Evolutionary conservation across 164 flowering plant species (phyloP), one percentile per base, ranked within the genome.

Genomic region (Warburgia ugandensis): DNA sequence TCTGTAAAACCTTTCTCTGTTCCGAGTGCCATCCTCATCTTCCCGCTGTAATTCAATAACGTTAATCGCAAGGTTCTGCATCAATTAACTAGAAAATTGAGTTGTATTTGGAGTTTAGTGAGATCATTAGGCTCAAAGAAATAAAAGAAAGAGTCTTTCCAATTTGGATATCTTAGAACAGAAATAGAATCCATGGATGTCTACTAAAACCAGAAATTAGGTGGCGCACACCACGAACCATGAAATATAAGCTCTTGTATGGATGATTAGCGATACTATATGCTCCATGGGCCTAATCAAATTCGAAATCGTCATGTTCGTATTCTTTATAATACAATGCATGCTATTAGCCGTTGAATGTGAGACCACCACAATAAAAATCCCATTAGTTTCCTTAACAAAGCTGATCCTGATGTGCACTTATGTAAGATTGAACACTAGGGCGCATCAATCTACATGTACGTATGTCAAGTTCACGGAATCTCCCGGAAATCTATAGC

Each of bases 401-500:
- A n/a, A n/a, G n/a, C n/a, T n/a, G n/a, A n/a, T n/a, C n/a, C n/a
- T n/a, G n/a, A n/a, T n/a, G n/a, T n/a, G n/a, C n/a, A n/a, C n/a
- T n/a, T n/a, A n/a, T n/a, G n/a, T n/a, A n/a, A n/a, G n/a, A n/a
- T n/a, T n/a, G n/a, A n/a, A n/a, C n/a, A n/a, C n/a, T n/a, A n/a
- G n/a, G n/a, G n/a, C n/a, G n/a, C n/a, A n/a, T n/a, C n/a, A n/a
- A n/a, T n/a, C n/a, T n/a, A n/a, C n/a, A n/a, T n/a, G n/a, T n/a
- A n/a, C n/a, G n/a, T n/a, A n/a, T 81, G 75, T 76, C 79, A 21
- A 71, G 63, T 10, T 79, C 81, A 61, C 56, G 68, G 10, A 52
- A 43, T 42, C 56, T 68, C 45, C 71, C 67, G 28, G 69, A 3
- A 8, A 37, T n/a, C 51, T 77, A 75, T 8, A 77, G 48, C 5